Conservation (phyloP, 31 red algal genomes). For the Bonnemaisonia californica region DNA sequence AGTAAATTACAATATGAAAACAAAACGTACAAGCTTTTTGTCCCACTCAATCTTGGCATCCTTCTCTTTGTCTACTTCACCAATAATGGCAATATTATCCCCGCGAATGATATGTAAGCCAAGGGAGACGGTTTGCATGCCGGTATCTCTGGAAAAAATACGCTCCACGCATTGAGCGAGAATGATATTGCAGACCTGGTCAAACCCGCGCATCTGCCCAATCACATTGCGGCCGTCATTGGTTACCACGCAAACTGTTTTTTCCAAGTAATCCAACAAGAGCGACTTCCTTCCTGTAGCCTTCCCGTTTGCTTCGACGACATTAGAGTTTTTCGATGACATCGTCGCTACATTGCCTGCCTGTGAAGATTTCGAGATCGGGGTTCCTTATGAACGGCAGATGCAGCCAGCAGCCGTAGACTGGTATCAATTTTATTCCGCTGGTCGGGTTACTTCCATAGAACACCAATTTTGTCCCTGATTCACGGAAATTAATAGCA, state of each 20-base stretch:
- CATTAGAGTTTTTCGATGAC: conserved; percentile 10
- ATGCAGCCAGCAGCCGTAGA: no score
- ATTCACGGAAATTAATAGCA: no score
- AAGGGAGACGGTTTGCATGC: conserved; percentile 38
- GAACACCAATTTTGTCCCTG: no score
- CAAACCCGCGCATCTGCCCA: conserved; percentile 55
- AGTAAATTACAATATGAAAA: no score
- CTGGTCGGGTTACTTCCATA: no score
- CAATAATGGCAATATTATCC: conserved; percentile 73
- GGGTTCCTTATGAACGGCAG: no score
- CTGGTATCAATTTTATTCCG: no score
- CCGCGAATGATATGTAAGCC: conserved; percentile 67
- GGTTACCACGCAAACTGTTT: conserved; percentile 66
- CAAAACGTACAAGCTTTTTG: conserved; percentile 29
- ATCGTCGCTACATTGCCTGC: no score
- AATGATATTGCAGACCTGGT: conserved; percentile 73
- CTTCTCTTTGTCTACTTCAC: conserved; percentile 58
- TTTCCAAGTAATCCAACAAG: conserved; percentile 58
- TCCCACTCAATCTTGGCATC: conserved; percentile 56
- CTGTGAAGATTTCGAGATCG: no score
- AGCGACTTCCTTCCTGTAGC: conserved; percentile 42
- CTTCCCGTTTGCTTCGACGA: conserved; percentile 24
- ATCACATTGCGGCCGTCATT: conserved; percentile 67
- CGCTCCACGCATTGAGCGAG: conserved; percentile 63
- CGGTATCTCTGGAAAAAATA: conserved; percentile 38